Conservation (phyloP, 371 early-diverging fungal genomes). For the Syncephalis plumigaleata region DNA sequence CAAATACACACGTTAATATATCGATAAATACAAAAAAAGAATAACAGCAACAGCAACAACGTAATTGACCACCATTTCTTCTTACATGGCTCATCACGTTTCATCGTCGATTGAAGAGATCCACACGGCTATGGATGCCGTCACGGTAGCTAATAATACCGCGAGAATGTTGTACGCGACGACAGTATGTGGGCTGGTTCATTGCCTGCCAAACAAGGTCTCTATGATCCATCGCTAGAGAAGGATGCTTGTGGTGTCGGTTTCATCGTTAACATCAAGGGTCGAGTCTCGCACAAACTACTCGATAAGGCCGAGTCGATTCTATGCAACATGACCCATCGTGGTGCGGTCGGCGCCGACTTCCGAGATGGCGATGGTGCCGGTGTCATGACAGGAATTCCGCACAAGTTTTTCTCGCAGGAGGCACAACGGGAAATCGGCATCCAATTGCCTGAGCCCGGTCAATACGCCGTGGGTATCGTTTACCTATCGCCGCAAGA, state of each 20-base stretch:
- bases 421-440: constrained; percentile 34
- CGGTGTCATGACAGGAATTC: constrained; percentile 86
- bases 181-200: constrained; percentile 49
- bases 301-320: constrained; percentile 71
- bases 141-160: no score
- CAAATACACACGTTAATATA: no score
- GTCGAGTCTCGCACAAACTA: constrained; percentile 66
- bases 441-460: constrained; percentile 47
- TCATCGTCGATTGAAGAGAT: no score
- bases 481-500: constrained; percentile 61
- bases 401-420: constrained; percentile 65
- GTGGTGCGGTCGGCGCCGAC: constrained; percentile 84
- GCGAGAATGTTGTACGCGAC: not conserved
- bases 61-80: no score
- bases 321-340: constrained; percentile 94
- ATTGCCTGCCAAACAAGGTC: constrained; percentile 70
- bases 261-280: constrained; percentile 85
- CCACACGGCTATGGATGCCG: no score
- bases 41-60: no score
- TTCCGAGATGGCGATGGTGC: constrained; percentile 76
- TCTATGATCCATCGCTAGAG: constrained; percentile 79
- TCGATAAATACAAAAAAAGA: no score
- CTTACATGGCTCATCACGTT: no score
- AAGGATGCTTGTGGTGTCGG: constrained; percentile 96
- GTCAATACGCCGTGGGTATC: constrained; percentile 89